Evolutionary conservation across 768 basidiomycete genomes (phyloP).

Genomic region (Hygrocybe coccinea): DNA sequence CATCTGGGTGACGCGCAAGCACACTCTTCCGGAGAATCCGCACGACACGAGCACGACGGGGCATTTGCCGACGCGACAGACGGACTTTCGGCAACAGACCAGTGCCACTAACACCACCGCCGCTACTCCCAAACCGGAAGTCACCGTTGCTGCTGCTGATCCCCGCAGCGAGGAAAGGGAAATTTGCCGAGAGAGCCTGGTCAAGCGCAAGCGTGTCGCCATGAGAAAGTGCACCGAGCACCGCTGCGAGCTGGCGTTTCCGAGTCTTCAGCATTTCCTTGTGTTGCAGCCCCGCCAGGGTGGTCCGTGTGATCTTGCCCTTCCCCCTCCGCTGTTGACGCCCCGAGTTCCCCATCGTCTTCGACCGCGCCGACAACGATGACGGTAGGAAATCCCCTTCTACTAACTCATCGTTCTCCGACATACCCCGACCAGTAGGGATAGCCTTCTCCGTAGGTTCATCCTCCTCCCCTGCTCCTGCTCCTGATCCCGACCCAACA

Average conservation of each 20-base stretch:
- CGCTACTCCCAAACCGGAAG: neutral
- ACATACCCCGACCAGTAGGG: slow-evolving; percentile 17
- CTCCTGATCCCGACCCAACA: slow-evolving; percentile 31
- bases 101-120: slow-evolving; percentile 13
- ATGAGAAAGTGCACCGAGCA: slow-evolving; percentile 61
- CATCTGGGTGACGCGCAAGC: slow-evolving; percentile 39
- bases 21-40: slow-evolving; percentile 36
- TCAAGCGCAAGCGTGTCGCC: slow-evolving; percentile 72
- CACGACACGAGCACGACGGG: slow-evolving; percentile 45
- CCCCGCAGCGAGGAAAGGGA: slow-evolving; percentile 22
- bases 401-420: slow-evolving; percentile 14
- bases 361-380: neutral
- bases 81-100: slow-evolving; percentile 44
- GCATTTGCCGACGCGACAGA: slow-evolving; percentile 49
- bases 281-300: slow-evolving; percentile 65
- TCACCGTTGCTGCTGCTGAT: slow-evolving; percentile 23
- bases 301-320: slow-evolving; percentile 50
- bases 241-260: slow-evolving; percentile 65
- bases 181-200: slow-evolving; percentile 62
- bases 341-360: neutral
- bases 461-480: slow-evolving; percentile 22
- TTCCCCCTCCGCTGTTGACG: slow-evolving; percentile 16
- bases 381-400: slow-evolving; percentile 13
- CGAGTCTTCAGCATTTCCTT: slow-evolving; percentile 68
- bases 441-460: slow-evolving; percentile 26